These are phyloP conservation scores for Castanea mollissima DNA, from an alignment of 306 rosid genomes.

Conservation along the genomic window DNA sequence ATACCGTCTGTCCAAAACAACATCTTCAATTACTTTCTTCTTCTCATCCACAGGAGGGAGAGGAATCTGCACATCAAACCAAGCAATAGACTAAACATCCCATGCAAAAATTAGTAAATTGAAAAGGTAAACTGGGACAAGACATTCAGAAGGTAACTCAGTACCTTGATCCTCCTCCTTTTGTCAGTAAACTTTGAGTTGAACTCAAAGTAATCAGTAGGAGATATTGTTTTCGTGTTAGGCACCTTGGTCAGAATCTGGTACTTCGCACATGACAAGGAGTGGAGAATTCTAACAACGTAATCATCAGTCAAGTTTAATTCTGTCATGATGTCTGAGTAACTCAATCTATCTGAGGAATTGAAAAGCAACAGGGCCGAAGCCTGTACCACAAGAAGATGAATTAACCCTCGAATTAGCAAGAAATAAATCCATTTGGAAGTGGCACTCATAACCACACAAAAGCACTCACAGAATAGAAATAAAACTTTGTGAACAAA, in stretches of 20 bases:
- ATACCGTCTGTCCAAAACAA: slow-evolving; percentile 54
- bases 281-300: slow-evolving; percentile 66
- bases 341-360: slow-evolving; percentile 68
- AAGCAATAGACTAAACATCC: neutral
- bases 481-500: neutral
- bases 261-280: slow-evolving; percentile 79
- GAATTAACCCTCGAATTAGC: neutral
- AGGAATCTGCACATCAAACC: slow-evolving; percentile 52
- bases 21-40: slow-evolving; percentile 69
- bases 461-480: neutral
- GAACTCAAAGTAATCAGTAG: slow-evolving; percentile 60
- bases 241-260: slow-evolving; percentile 79
- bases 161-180: slow-evolving; percentile 86
- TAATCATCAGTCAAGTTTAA: slow-evolving; percentile 68
- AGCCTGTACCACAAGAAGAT: slow-evolving; percentile 50
- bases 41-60: slow-evolving; percentile 85
- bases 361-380: slow-evolving; percentile 77
- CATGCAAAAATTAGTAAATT: slow-evolving; percentile 36
- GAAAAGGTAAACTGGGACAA: slow-evolving; percentile 13
- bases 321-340: slow-evolving; percentile 78
- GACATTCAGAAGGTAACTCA: neutral
- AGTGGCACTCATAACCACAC: neutral
- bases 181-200: slow-evolving; percentile 74
- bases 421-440: neutral
- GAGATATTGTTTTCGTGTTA: slow-evolving; percentile 50